Base-by-base conservation (phyloP, 768 basidiomycete genomes). In the Phylloporus arenicola region DNA sequence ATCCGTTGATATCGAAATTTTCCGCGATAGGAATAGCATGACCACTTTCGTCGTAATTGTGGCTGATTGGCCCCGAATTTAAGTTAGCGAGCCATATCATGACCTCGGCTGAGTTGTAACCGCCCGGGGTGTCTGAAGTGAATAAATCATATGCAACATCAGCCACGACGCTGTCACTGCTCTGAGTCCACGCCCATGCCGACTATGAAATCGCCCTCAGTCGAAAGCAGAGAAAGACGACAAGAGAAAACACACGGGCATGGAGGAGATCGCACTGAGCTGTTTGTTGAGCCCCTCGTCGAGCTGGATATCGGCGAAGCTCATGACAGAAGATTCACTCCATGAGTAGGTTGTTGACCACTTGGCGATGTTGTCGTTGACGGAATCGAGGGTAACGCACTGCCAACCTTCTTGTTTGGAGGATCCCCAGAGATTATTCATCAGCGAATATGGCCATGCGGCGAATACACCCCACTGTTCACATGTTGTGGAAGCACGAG, bases 31-130 rank as follows among this genome's bases (percentile, higher is more conserved):
- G 73, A 24, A 70, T 58, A 1, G 82, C 71, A 4, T 72, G 62
- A 4, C 82, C 82, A 16, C 68, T 46, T 0, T 72, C 63, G 58
- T 67, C 64, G 60, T 82, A 84, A 0, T 54, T 17, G 17, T 68
- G 64, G 13, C 80, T 80, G 53, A 84, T 83, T 1, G 84, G 84
- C 3, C 74, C 74, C 4, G 82, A 75, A 54, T 78, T 77, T 69
- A 64, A 73, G 57, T 76, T 80, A 1, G 72, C 81, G 13, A 84
- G 74, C 84, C 83, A 84, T 52, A 86, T 64, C 83, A 86, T 86
- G 56, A 84, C 72, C 53, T 77, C 75, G 53, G 69, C 57, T 29
- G 56, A 52, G 46, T 73, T 73, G 34, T 71, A 63, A 29, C 82
- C 82, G 1, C 76, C 76, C 31, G 78, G 37, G 5, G 68, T 68